Percentiles rank a stretch among this genome's conserved stretches.
phyloP scores from a whole-genome alignment of 768 basidiomycete genomes.

The Pluteus cervinus region DNA sequence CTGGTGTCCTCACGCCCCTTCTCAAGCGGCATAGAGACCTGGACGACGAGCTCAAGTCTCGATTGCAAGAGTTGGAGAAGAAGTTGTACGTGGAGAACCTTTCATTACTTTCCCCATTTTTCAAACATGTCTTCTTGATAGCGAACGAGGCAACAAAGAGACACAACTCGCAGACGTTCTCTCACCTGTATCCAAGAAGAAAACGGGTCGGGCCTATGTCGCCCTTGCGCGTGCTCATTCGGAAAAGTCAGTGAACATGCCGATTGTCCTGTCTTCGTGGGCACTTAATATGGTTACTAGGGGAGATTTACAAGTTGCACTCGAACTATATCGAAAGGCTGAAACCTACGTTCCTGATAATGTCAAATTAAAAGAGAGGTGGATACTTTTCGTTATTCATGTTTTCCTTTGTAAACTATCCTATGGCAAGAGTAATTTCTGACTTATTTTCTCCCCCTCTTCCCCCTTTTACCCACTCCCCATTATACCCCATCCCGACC shows the following conservation, averaged over 20 bases:
- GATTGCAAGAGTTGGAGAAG: slow-evolving; percentile 64
- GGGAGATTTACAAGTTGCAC: slow-evolving; percentile 74
- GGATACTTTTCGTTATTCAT: slow-evolving; percentile 64
- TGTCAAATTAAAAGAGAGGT: slow-evolving; percentile 82
- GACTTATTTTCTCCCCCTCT: slow-evolving; percentile 31
- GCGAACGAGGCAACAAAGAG: slow-evolving; percentile 60
- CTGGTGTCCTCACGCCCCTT: slow-evolving; percentile 53
- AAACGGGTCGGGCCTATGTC: slow-evolving; percentile 80
- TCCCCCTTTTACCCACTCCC: slow-evolving; percentile 22
- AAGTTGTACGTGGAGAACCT: slow-evolving; percentile 51
- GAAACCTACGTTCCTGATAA: slow-evolving; percentile 84
- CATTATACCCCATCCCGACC: slow-evolving; percentile 23
- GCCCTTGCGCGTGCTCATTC: slow-evolving; percentile 76
- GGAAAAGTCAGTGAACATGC: slow-evolving; percentile 70
- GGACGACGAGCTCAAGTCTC: slow-evolving; percentile 58
- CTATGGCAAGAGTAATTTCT: slow-evolving; percentile 31
- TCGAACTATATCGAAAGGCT: slow-evolving; percentile 79
- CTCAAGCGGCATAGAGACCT: slow-evolving; percentile 62
- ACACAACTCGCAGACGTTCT: slow-evolving; percentile 53
- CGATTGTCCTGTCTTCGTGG: too few species aligned
- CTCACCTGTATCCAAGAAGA: slow-evolving; percentile 73
- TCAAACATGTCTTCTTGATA: slow-evolving; percentile 16
- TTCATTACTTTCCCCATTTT: slow-evolving; percentile 4
- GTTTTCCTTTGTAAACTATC: slow-evolving; percentile 57
- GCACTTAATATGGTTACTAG: slow-evolving; percentile 28